Conservation (phyloP, 768 basidiomycete species). For the Pleurotus pulmonarius region DNA sequence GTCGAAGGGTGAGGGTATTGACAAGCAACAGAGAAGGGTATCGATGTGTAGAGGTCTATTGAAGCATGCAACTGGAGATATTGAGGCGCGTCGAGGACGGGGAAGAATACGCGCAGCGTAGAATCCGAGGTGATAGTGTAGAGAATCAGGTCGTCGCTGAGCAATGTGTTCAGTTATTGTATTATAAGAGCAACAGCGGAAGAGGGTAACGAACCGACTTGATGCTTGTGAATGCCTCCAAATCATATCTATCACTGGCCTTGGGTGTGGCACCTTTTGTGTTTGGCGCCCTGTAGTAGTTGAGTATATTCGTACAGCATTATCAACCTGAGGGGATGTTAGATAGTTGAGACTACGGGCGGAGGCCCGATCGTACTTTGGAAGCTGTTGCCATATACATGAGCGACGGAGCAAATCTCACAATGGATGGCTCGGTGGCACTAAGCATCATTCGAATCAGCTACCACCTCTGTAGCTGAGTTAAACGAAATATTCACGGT, state of each 20-base stretch:
- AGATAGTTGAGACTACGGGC: not conserved
- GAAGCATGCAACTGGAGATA: conserved; percentile 82
- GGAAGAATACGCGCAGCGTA: conserved; percentile 79
- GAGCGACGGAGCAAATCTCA: conserved; percentile 72
- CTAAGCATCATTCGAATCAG: conserved; percentile 25
- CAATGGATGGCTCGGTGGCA: conserved; percentile 43
- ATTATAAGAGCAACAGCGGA: not conserved
- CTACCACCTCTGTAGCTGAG: conserved; percentile 1
- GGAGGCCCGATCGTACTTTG: conserved; percentile 34
- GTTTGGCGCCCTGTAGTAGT: conserved; percentile 69
- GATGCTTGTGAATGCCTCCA: conserved; percentile 74
- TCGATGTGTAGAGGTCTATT: conserved; percentile 66
- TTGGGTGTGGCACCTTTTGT: conserved; percentile 70
- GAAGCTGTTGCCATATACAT: conserved; percentile 69
- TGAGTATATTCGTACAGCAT: conserved; percentile 59
- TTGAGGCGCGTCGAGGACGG: conserved; percentile 83
- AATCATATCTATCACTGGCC: conserved; percentile 61
- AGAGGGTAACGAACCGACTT: conserved; percentile 40
- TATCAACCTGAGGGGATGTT: conserved; percentile 41
- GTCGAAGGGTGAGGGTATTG: conserved; percentile 24
- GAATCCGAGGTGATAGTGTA: conserved; percentile 85
- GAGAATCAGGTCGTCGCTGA: conserved; percentile 71
- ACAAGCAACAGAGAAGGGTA: conserved; percentile 35
- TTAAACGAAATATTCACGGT: conserved; percentile 36
- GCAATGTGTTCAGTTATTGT: not conserved